These are phyloP conservation scores for Wickerhamiella kurtzmanii DNA, from an alignment of 805 yeast genomes.

Conservation along the genomic window DNA sequence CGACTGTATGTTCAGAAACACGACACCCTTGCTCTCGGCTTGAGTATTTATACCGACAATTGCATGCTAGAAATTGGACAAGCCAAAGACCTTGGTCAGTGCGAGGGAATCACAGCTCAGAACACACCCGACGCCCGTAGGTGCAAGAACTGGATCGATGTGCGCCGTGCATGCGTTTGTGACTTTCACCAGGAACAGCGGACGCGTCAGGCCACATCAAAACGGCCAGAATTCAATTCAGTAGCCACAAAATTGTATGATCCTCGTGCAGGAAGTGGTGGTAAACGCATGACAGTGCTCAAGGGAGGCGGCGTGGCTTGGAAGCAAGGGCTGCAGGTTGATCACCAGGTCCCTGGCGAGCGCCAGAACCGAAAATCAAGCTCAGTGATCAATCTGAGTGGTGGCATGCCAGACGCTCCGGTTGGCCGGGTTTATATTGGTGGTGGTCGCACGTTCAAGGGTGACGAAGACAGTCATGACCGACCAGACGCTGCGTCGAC, in stretches of 20 bases:
- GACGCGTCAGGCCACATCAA: conserved; percentile 38
- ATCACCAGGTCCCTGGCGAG: conserved; percentile 17
- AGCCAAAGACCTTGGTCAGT: conserved; percentile 52
- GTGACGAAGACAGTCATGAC: conserved; percentile 37
- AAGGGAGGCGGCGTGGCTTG: conserved; percentile 25
- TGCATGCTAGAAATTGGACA: conserved; percentile 62
- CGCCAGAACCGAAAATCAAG: conserved; percentile 7
- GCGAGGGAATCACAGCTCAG: conserved; percentile 31
- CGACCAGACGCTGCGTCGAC: conserved; percentile 24
- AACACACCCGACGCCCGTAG: conserved; percentile 33
- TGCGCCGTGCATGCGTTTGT: conserved; percentile 42
- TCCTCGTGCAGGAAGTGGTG: conserved; percentile 31
- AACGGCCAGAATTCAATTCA: conserved; percentile 62
- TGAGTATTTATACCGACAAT: conserved; percentile 39
- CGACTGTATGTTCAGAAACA: conserved; percentile 28
- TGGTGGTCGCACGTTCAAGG: conserved; percentile 19
- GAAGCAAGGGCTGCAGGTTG: conserved; percentile 21
- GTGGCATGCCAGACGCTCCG: conserved; percentile 12
- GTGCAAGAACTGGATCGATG: conserved; percentile 53
- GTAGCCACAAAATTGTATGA: conserved; percentile 42
- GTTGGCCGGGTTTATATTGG: conserved; percentile 12
- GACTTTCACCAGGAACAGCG: conserved; percentile 55
- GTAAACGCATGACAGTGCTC: conserved; percentile 30
- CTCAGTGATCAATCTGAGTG: conserved; percentile 27
- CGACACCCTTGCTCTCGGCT: conserved; percentile 31